Conservation (phyloP, 805 yeast species). For the Suhomyces sp. region DNA sequence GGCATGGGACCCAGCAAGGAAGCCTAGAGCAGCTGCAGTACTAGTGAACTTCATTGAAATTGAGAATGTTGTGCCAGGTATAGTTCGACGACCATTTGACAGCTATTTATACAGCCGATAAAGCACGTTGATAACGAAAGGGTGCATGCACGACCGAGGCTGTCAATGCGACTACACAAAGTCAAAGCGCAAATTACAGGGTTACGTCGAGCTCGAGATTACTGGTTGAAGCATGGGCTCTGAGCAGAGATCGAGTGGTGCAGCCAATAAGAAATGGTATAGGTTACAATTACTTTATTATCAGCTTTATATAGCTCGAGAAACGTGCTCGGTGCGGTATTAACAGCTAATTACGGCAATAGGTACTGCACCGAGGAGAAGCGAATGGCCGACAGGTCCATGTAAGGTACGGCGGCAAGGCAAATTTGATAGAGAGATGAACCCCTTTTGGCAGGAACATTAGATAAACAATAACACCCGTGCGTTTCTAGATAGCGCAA, state of each 20-base stretch:
- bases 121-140: slow-evolving; percentile 4
- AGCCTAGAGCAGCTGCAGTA: neutral
- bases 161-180: neutral
- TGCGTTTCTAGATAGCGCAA: neutral
- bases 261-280: neutral
- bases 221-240: neutral
- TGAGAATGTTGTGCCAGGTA: neutral
- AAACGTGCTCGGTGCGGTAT: neutral
- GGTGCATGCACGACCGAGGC: neutral
- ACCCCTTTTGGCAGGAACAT: neutral
- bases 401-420: neutral
- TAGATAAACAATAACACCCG: neutral
- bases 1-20: neutral
- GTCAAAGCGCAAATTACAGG: neutral
- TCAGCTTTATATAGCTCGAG: neutral
- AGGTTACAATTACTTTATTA: neutral
- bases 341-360: neutral
- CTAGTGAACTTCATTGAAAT: neutral
- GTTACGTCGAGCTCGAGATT: neutral
- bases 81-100: neutral
- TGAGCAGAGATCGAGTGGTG: neutral
- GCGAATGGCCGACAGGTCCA: neutral
- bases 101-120: neutral
- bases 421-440: neutral
- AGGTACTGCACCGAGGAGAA: neutral